phyloP scores from a whole-genome alignment of 2,329 filamentous ascomycete genomes.

The Sporothrix variecibatus region DNA sequence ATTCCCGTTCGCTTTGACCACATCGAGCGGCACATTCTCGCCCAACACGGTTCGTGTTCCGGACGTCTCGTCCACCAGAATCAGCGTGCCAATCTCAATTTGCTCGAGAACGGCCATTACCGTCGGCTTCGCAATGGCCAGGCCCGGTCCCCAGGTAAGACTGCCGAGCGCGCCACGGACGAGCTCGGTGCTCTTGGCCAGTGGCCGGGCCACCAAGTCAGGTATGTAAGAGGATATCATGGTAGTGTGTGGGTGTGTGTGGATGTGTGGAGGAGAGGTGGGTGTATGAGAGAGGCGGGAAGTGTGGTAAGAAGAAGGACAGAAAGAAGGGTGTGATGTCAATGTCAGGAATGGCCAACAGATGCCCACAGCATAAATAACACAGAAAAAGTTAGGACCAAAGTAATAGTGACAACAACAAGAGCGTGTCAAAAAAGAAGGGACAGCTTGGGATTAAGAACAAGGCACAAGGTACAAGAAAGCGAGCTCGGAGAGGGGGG shows the following conservation, averaged over 20 bases:
- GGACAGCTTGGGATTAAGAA: not conserved
- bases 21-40: conserved; percentile 39
- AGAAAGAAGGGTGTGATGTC: not conserved
- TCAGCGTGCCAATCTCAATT: conserved; percentile 51
- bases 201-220: conserved; percentile 40
- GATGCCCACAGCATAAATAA: not conserved
- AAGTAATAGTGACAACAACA: not conserved
- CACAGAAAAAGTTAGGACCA: not conserved
- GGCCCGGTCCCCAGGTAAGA: conserved; percentile 50
- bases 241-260: not conserved
- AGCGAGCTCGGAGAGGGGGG: not conserved
- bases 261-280: not conserved
- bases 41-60: conserved; percentile 48
- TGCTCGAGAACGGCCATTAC: conserved; percentile 49
- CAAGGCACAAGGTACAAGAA: not conserved
- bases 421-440: not conserved
- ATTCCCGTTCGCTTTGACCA: not conserved
- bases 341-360: not conserved
- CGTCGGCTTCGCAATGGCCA: conserved; percentile 49
- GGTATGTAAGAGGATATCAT: conserved; percentile 34
- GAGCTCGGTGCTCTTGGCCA: conserved; percentile 44
- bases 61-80: conserved; percentile 50
- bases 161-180: conserved; percentile 47
- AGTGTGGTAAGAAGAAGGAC: too few relatives aligned
- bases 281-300: not conserved